Conservation (phyloP, 495 filamentous ascomycete species). For the Daldinia caldariorum region DNA sequence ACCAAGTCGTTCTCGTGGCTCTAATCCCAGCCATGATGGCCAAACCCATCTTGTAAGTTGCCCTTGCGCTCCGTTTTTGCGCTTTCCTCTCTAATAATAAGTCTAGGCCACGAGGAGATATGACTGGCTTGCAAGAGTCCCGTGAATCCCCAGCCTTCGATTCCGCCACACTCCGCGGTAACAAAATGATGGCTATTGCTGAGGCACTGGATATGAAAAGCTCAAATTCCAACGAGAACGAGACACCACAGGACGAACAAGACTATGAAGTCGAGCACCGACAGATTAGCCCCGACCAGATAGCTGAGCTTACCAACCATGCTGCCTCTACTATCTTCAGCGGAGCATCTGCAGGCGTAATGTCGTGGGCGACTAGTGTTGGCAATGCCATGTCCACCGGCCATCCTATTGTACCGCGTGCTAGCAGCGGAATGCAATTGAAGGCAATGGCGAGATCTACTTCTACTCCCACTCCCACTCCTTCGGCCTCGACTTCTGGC, state of each 20-base stretch:
- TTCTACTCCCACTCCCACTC: not conserved
- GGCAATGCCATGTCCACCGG: not conserved
- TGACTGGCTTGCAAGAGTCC: constrained; percentile 6
- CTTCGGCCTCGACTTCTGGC: not conserved
- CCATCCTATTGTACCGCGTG: not conserved
- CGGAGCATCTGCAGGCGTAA: not conserved
- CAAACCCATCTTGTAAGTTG: constrained; percentile 35
- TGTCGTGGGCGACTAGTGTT: not conserved
- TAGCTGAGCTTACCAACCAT: not conserved
- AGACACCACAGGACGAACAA: not conserved
- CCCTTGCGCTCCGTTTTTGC: not conserved
- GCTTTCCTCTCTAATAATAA: constrained; percentile 12
- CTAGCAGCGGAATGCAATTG: not conserved
- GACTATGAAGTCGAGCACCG: not conserved
- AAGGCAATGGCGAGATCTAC: not conserved
- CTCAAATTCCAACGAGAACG: not conserved
- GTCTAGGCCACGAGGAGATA: constrained; percentile 9
- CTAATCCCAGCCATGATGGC: constrained; percentile 39
- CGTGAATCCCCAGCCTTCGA: not conserved
- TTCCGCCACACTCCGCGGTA: not conserved
- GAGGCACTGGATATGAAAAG: not conserved
- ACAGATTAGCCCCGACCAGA: not conserved
- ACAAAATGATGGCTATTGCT: constrained; percentile 7
- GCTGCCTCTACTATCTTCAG: constrained; percentile 3
- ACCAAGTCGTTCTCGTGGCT: constrained; percentile 30